Evolutionary conservation across 108 stramenopile genomes (phyloP).

Genomic region (Nitzschia sp.): DNA sequence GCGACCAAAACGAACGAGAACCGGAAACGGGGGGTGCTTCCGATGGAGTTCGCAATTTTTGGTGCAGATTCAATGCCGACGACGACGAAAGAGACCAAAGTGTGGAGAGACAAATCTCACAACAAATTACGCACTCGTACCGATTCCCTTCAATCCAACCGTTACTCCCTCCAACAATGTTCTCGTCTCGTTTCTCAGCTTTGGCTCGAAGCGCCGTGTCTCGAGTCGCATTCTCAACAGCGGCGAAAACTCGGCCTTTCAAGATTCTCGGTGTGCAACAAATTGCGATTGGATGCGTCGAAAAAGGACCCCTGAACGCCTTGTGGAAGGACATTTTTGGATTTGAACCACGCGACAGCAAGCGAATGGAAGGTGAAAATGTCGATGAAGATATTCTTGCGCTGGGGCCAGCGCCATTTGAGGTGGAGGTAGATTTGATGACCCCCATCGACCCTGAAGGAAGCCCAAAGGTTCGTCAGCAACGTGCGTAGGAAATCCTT

Average conservation of each 20-base stretch:
- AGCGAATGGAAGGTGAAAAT: constrained; percentile 87
- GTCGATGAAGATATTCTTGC: constrained; percentile 96
- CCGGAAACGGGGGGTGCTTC: no score
- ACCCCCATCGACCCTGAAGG: constrained; percentile 87
- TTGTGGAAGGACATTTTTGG: constrained; percentile 90
- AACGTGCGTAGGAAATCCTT: neutral
- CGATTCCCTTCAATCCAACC: no score
- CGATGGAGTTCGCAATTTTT: no score
- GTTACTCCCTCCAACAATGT: neutral
- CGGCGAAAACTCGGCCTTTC: constrained; percentile 60
- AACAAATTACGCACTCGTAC: no score
- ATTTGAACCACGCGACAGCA: constrained; percentile 63
- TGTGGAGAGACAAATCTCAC: no score
- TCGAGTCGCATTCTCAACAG: neutral
- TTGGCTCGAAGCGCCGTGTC: constrained; percentile 9
- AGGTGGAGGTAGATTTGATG: constrained; percentile 97
- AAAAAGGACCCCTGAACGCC: constrained; percentile 63
- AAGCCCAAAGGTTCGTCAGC: constrained; percentile 63
- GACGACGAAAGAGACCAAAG: no score
- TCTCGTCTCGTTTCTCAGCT: constrained; percentile 1
- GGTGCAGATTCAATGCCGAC: no score
- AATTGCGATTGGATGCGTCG: constrained; percentile 88
- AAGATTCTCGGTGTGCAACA: constrained; percentile 95
- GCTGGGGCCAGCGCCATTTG: constrained; percentile 73
- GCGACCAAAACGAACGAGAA: no score